Conservation (phyloP, 2,329 filamentous ascomycete genomes). For the Claviceps cyperi region DNA sequence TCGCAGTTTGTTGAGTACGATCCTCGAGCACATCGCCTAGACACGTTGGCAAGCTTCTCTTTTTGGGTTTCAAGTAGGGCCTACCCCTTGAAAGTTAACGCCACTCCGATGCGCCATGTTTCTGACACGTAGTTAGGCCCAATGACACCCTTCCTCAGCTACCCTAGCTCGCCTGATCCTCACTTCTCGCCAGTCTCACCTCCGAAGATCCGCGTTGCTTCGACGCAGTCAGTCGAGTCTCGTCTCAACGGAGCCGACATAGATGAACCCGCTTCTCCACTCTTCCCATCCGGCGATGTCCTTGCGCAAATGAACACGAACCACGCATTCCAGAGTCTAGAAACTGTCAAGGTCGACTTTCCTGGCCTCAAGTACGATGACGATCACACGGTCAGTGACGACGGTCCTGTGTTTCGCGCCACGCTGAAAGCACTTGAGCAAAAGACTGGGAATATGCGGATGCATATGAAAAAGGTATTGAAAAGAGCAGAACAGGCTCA, state of each 20-base stretch:
- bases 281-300: constrained; percentile 24
- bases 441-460: constrained; percentile 87
- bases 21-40: constrained; percentile 73
- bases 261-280: constrained; percentile 45
- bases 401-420: constrained; percentile 88
- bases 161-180: constrained; percentile 54
- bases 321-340: constrained; percentile 18
- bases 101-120: too few relatives aligned
- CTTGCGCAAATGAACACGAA: constrained; percentile 13
- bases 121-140: constrained; percentile 23
- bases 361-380: constrained; percentile 72
- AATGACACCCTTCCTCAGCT: constrained; percentile 26
- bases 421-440: constrained; percentile 95
- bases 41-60: constrained; percentile 81
- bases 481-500: constrained; percentile 87
- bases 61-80: constrained; percentile 79
- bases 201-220: constrained; percentile 69
- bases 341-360: constrained; percentile 71
- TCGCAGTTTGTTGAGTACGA: constrained; percentile 91
- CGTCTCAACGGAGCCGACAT: constrained; percentile 59
- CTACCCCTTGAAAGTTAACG: background rate
- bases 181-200: constrained; percentile 60
- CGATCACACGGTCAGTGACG: constrained; percentile 72
- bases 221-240: constrained; percentile 73
- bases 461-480: constrained; percentile 89